These are phyloP conservation scores for Rhynchosporium secalis DNA, from an alignment of 2,329 filamentous ascomycete species.

Conservation along the genomic window DNA sequence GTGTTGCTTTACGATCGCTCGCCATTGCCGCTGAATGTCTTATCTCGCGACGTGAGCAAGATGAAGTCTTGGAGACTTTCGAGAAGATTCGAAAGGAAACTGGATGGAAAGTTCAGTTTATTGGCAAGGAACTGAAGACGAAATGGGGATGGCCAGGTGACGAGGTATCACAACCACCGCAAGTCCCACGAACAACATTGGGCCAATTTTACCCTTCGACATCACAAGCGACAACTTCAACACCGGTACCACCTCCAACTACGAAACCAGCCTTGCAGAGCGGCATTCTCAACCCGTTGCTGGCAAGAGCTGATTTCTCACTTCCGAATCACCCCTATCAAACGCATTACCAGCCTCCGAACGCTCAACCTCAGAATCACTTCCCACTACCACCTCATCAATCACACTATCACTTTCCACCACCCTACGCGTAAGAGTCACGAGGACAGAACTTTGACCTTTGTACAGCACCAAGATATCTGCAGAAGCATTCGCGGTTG, in stretches of 20 bases:
- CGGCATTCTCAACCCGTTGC: constrained; percentile 68
- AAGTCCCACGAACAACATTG: constrained; percentile 32
- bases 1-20: constrained; percentile 76
- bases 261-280: constrained; percentile 33
- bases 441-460: background rate
- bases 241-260: constrained; percentile 31
- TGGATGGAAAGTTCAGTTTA: constrained; percentile 73
- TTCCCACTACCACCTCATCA: constrained; percentile 35
- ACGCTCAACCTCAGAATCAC: constrained; percentile 37
- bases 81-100: constrained; percentile 73
- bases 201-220: constrained; percentile 35
- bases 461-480: constrained; percentile 4
- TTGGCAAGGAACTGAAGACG: constrained; percentile 71
- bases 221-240: constrained; percentile 29
- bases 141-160: constrained; percentile 70
- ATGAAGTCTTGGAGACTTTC: constrained; percentile 77
- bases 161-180: constrained; percentile 34
- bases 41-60: constrained; percentile 67
- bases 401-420: constrained; percentile 31
- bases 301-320: constrained; percentile 72
- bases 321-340: constrained; percentile 80
- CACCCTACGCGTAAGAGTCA: constrained; percentile 13
- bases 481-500: background rate
- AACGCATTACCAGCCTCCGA: constrained; percentile 72
- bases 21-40: constrained; percentile 76